A percentile compares a stretch with the other conserved stretches of the same genome.
Conservation (phyloP, 2,329 filamentous ascomycete species). For the Pseudocercospora musae region DNA sequence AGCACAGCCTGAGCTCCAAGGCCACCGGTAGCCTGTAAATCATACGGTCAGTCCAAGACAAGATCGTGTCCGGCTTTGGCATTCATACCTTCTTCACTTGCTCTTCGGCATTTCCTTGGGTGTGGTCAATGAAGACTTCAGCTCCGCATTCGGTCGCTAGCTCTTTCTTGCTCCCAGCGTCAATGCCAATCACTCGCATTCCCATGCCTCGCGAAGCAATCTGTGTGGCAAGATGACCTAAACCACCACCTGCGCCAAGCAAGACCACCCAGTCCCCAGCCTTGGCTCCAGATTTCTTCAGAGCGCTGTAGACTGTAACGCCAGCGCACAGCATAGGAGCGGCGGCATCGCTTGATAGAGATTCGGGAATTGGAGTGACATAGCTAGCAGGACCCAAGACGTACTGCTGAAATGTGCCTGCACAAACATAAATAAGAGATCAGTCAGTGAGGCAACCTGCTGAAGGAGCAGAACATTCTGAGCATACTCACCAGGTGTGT, state of each 20-base stretch:
- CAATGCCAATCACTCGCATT: slow-evolving; percentile 63
- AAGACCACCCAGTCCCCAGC: slow-evolving; percentile 61
- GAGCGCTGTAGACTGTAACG: slow-evolving; percentile 63
- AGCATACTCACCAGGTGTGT: slow-evolving; percentile 46
- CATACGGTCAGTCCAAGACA: neutral
- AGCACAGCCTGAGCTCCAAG: slow-evolving; percentile 60
- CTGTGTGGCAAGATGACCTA: slow-evolving; percentile 61
- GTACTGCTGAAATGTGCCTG: slow-evolving; percentile 70
- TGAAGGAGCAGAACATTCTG: no score
- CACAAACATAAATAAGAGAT: no score
- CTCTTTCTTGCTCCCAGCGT: slow-evolving; percentile 62
- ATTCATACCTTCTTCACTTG: slow-evolving; percentile 50
- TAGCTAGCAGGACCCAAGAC: slow-evolving; percentile 62
- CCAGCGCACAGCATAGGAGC: slow-evolving; percentile 68
- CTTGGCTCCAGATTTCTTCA: slow-evolving; percentile 58
- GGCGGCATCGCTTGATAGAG: slow-evolving; percentile 56
- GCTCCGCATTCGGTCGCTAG: slow-evolving; percentile 60
- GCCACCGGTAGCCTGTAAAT: slow-evolving; percentile 47
- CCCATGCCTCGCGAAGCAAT: slow-evolving; percentile 60
- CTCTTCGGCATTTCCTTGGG: slow-evolving; percentile 51
- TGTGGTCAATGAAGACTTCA: slow-evolving; percentile 64
- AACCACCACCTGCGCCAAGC: slow-evolving; percentile 4
- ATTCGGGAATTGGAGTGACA: slow-evolving; percentile 66
- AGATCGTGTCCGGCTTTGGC: neutral
- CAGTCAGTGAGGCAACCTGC: no score